Evolutionary conservation across 2,329 filamentous ascomycete species (phyloP).

Genomic region (Fonsecaea monophora): DNA sequence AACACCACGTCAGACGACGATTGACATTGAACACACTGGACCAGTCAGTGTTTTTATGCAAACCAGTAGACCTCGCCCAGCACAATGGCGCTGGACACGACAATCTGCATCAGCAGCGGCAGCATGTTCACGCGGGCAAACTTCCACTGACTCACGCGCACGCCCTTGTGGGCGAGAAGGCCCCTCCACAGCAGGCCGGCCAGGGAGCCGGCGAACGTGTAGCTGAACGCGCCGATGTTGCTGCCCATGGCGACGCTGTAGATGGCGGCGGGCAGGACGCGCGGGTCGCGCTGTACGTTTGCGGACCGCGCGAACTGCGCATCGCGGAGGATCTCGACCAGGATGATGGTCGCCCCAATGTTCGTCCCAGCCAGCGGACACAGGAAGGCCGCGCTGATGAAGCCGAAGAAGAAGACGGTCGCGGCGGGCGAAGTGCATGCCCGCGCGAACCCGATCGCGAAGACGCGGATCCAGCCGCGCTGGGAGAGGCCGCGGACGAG

Average conservation of each 20-base stretch:
- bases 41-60: neutral
- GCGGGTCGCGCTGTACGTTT: slow-evolving; percentile 27
- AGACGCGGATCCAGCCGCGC: slow-evolving; percentile 39
- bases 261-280: slow-evolving; percentile 34
- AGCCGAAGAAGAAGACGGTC: slow-evolving; percentile 40
- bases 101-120: slow-evolving; percentile 38
- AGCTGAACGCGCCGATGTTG: slow-evolving; percentile 41
- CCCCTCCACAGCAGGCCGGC: slow-evolving; percentile 39
- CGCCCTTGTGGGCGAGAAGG: slow-evolving; percentile 37
- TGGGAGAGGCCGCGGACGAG: slow-evolving; percentile 39
- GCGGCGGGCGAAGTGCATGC: slow-evolving; percentile 36
- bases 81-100: slow-evolving; percentile 36
- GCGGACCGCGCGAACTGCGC: slow-evolving; percentile 31
- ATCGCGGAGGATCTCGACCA: slow-evolving; percentile 41
- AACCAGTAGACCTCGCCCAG: slow-evolving; percentile 40
- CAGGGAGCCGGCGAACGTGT: slow-evolving; percentile 40
- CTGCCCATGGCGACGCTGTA: slow-evolving; percentile 40
- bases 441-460: slow-evolving; percentile 37
- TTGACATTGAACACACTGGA: neutral
- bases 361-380: slow-evolving; percentile 41
- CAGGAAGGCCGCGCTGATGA: slow-evolving; percentile 38
- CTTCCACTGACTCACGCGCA: slow-evolving; percentile 36
- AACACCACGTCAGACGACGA: neutral
- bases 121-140: slow-evolving; percentile 39
- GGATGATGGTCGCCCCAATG: slow-evolving; percentile 41